A percentile compares a stretch with the other conserved stretches of the same genome.
These are phyloP conservation scores for Leccinum broughii DNA, from an alignment of 768 basidiomycete species.

Conservation along the genomic window DNA sequence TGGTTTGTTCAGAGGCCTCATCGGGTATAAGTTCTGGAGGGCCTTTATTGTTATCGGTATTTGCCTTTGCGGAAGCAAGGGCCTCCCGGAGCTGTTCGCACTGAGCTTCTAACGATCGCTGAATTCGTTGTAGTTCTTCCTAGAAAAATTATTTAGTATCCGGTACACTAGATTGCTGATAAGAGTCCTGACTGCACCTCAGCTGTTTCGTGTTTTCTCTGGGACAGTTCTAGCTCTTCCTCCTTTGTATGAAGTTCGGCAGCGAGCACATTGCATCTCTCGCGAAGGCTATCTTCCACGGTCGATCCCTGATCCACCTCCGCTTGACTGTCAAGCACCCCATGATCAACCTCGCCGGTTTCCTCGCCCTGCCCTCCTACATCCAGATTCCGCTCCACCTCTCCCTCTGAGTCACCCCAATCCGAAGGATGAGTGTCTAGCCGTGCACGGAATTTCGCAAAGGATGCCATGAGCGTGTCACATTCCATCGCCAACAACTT, in stretches of 20 bases:
- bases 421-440: slow-evolving; percentile 24
- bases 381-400: slow-evolving; percentile 27
- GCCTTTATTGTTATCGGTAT: neutral
- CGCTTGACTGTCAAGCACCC: neutral
- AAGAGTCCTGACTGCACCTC: slow-evolving; percentile 21
- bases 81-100: slow-evolving; percentile 21
- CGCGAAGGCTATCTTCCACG: slow-evolving; percentile 5
- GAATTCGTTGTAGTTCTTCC: slow-evolving; percentile 22
- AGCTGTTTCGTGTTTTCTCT: slow-evolving; percentile 13
- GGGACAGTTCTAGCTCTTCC: slow-evolving; percentile 19
- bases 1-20: slow-evolving; percentile 1
- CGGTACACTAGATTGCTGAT: slow-evolving; percentile 6
- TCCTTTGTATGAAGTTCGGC: slow-evolving; percentile 22
- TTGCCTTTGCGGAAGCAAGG: slow-evolving; percentile 14
- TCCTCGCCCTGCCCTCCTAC: slow-evolving; percentile 17
- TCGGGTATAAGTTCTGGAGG: slow-evolving; percentile 10
- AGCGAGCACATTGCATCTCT: slow-evolving; percentile 20
- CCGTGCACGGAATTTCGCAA: slow-evolving; percentile 31
- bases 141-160: slow-evolving; percentile 12
- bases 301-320: slow-evolving; percentile 13
- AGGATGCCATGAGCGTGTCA: slow-evolving; percentile 32
- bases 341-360: slow-evolving; percentile 12
- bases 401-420: slow-evolving; percentile 25
- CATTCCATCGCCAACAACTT: slow-evolving; percentile 24
- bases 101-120: slow-evolving; percentile 16